Percentiles rank a stretch among this genome's conserved stretches.
Conservation (phyloP, 1,284 basidiomycete species). For the Thelephora terrestris region DNA sequence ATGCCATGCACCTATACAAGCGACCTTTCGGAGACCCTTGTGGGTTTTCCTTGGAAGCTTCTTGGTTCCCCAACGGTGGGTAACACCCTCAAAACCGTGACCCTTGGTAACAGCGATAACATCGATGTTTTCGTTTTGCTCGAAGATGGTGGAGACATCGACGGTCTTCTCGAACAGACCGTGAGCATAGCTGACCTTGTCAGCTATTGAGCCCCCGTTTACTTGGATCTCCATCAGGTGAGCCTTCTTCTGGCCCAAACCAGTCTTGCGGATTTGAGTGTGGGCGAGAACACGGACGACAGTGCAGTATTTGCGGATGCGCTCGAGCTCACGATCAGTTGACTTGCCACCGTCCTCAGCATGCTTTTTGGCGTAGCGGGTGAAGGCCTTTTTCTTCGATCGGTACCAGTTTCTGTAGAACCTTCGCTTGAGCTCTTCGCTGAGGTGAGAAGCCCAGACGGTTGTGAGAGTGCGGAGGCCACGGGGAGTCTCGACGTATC, state of each 20-base stretch:
- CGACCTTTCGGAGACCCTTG: conserved; percentile 99
- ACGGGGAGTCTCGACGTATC: conserved; percentile 99
- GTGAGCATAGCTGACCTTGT: conserved; percentile 98
- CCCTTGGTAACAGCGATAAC: conserved; percentile 98
- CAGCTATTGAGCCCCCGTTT: conserved; percentile 93
- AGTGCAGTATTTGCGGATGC: conserved; percentile 99
- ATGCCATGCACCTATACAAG: conserved; percentile 99
- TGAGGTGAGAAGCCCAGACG: conserved; percentile 79
- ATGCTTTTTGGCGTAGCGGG: conserved; percentile 98
- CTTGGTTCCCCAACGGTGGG: conserved; percentile 98
- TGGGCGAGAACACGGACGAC: conserved; percentile 99
- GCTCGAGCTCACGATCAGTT: conserved; percentile 93
- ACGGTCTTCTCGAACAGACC: conserved; percentile 97
- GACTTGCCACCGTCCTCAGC: conserved; percentile 93
- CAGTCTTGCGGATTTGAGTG: conserved; percentile 98
- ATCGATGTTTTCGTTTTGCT: conserved; percentile 96
- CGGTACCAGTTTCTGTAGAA: conserved; percentile 99
- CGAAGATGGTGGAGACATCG: conserved; percentile 81
- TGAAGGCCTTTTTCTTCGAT: conserved; percentile 99
- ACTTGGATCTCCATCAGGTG: conserved; percentile 99
- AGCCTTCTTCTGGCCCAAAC: conserved; percentile 98
- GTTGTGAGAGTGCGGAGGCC: conserved; percentile 85
- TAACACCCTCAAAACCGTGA: conserved; percentile 99
- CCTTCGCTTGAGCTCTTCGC: conserved; percentile 91
- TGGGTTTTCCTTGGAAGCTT: conserved; percentile 98